Evolutionary conservation across 768 basidiomycete species (phyloP), one percentile per base, ranked within the genome.

Genomic region (Mycena crocata): DNA sequence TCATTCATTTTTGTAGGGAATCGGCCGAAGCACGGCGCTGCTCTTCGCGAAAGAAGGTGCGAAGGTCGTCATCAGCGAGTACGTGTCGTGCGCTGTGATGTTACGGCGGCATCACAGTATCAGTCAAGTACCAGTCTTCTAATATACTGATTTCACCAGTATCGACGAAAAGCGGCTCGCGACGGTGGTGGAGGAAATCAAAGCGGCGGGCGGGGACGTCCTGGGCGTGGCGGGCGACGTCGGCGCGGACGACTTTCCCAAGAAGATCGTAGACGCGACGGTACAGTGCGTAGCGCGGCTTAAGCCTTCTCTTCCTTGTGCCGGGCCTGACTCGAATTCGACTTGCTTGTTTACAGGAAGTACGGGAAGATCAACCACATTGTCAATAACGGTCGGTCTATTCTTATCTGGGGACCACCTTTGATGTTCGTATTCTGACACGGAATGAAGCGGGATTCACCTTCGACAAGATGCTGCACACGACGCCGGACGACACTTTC

Each of bases 281-380:
- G 84, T 94, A 71, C 81, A 87, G 93, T 93, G 71, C 72, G 90
- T 84, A n/a, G n/a, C n/a, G n/a, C n/a, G n/a, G n/a, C n/a, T n/a
- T n/a, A n/a, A n/a, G n/a, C n/a, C n/a, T n/a, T n/a, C n/a, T n/a
- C n/a, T n/a, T n/a, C 5, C n/a, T 50, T 40, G n/a, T 15, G 1
- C 39, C 5, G 9, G 19, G n/a, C 8, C 1, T 6, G 34, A 7
- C 8, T 5, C 26, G 3, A 37, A 14, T 37, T 37, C 2, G 6
- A 12, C 12, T 34, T 10, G n/a, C 2, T 37, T 24, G 24, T 54
- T 3, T 51, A 37, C 73, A 93, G 91, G 64, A 89, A 90, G 68
- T 95, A 89, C 69, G 93, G 93, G 28, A 92, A 93, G 75, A 89
- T 95, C 54, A 93, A 95, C 78, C 93, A 95, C 75, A 92, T 95